Evolutionary conservation across 192 early-diverging fungal species (phyloP), one percentile per base, ranked within the genome.

Genomic region (Umbelopsis vinacea): DNA sequence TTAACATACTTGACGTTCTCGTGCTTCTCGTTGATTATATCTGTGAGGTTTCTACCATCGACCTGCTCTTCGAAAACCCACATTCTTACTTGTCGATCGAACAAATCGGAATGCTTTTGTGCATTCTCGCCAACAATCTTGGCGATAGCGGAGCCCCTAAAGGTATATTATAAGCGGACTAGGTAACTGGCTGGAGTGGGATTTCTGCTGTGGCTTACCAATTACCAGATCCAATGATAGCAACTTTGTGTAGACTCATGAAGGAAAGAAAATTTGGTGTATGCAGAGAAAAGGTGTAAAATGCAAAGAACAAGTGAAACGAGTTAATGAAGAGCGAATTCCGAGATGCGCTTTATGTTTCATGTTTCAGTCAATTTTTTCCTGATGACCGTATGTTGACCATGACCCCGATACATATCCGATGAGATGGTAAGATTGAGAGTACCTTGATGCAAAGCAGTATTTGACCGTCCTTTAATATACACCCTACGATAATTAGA

Each of bases 21-120:
- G 82, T 97, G 96, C 71, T 86, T 80, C 48, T 88, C 92, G 83
- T 98, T 98, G 81, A 98, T 97, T 73, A 97, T 91, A 15, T 97
- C 92, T 4, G 95, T 93, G 35, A 98, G 85, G 40, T 92, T 92
- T 66, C 86, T 76, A 26, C 93, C 94, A 40, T 95, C 80, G 33
- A 96, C 83, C 47, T 74, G 82, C 78, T 98, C 97, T 80, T 98
- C 94, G 82, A 88, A 95, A 23, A 98, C 97, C 94, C 95, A 98
- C 91, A 96, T 95, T 71, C 88, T 87, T 60, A 97, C 93, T 67
- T 90, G 84, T 43, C 77, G 67, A 81, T 95, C 91, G 81, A 95
- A 96, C n/a, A 69, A 15, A 47, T 79, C 77, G 48, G 79, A 71
- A 52, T 91, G 89, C 26, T 68, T 69, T 10, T 35, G 69, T 22